Conservation (phyloP, 2,329 filamentous ascomycete genomes). For the Cadophora malorum region DNA sequence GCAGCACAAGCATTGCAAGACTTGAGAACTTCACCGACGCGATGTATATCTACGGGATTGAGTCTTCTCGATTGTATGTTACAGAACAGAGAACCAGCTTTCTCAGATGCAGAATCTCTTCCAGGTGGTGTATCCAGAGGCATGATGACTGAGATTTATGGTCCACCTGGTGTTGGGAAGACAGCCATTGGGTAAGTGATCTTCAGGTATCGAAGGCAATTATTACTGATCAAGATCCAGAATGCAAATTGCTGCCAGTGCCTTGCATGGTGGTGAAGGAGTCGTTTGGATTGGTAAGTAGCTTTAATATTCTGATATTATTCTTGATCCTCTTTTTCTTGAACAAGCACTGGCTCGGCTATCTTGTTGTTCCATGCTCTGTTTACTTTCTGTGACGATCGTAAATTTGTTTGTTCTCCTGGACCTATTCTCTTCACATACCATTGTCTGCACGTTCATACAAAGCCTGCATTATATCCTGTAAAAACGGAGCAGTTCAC, state of each 20-base stretch:
- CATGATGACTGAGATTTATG: constrained; percentile 86
- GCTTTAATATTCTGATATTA: background rate
- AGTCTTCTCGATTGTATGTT: constrained; percentile 58
- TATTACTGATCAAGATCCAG: constrained; percentile 52
- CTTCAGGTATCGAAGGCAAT: background rate
- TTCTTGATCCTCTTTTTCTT: background rate
- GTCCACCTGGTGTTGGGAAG: constrained; percentile 85
- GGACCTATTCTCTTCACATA: background rate
- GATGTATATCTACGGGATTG: constrained; percentile 63
- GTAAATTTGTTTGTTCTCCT: background rate
- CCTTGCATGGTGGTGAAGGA: constrained; percentile 62
- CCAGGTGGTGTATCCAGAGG: constrained; percentile 72
- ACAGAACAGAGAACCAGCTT: constrained; percentile 39
- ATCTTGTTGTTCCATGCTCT: constrained; percentile 1
- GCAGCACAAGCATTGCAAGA: constrained; percentile 74
- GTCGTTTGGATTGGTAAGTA: constrained; percentile 82
- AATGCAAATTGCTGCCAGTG: constrained; percentile 71
- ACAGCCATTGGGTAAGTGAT: constrained; percentile 68
- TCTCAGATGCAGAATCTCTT: constrained; percentile 29
- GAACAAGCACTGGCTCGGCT: constrained; percentile 2
- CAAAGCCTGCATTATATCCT: background rate
- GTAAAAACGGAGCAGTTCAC: too few relatives aligned
- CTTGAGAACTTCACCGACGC: constrained; percentile 57
- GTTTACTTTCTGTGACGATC: background rate
- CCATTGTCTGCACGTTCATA: too few relatives aligned